Conservation (phyloP, 108 stramenopile genomes). For the Conticribra guillardii region DNA sequence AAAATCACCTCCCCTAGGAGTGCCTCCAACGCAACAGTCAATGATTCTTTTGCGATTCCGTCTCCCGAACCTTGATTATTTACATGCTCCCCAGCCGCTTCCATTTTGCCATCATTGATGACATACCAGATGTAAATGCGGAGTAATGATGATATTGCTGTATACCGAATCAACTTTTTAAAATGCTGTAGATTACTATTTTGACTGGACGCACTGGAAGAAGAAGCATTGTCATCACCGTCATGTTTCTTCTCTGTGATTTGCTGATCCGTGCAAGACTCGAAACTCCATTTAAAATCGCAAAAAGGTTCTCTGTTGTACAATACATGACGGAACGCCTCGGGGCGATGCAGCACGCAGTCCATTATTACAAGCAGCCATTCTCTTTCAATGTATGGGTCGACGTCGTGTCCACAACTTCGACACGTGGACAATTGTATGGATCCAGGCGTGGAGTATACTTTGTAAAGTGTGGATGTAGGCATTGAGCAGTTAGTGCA, state of each 20-base stretch:
- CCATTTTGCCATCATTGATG: not conserved
- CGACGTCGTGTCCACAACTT: conserved; percentile 43
- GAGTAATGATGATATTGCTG: not conserved
- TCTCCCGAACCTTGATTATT: not conserved
- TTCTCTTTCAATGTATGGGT: conserved; percentile 79
- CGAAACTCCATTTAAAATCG: not conserved
- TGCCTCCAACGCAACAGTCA: not conserved
- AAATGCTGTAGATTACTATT: not conserved
- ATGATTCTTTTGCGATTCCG: not conserved
- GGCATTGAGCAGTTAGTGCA: conserved; percentile 42
- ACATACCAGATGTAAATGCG: conserved; percentile 16
- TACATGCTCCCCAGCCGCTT: not conserved
- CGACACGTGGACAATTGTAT: conserved; percentile 35
- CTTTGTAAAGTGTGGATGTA: conserved; percentile 32
- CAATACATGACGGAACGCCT: conserved; percentile 70
- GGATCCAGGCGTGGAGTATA: conserved; percentile 40
- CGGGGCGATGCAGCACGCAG: conserved; percentile 57
- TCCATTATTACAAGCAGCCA: conserved; percentile 65
- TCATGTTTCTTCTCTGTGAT: not conserved
- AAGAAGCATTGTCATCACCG: not conserved
- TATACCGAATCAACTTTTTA: not conserved
- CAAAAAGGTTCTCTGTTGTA: conserved; percentile 47
- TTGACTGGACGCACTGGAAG: conserved; percentile 12
- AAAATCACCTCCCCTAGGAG: conserved; percentile 5
- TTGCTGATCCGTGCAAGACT: not conserved